phyloP scores from a whole-genome alignment of 2,329 filamentous ascomycete genomes.

The Blumeriella jaapii region DNA sequence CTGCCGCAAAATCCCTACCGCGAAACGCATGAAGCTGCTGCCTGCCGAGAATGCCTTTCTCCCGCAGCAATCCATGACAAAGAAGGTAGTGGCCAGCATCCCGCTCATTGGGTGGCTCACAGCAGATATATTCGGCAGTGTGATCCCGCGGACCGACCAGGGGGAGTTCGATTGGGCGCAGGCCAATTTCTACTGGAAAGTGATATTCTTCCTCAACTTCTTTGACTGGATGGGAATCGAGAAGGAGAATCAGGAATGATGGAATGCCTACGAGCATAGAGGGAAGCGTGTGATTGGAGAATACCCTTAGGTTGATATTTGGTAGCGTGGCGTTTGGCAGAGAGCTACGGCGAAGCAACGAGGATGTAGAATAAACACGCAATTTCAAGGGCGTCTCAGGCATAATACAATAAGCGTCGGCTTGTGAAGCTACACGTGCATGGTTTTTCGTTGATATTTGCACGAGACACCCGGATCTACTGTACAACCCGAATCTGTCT shows the following conservation, averaged over 20 bases:
- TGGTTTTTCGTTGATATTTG: too few species aligned
- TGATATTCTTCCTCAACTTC: slow-evolving; percentile 53
- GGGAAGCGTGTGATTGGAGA: not conserved
- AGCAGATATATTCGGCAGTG: slow-evolving; percentile 59
- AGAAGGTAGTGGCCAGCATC: slow-evolving; percentile 52
- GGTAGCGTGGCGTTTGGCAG: slow-evolving; percentile 10
- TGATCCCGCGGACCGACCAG: slow-evolving; percentile 59
- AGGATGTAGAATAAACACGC: too few species aligned
- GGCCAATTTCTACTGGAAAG: slow-evolving; percentile 56
- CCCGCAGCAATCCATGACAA: slow-evolving; percentile 53
- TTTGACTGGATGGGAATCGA: slow-evolving; percentile 35
- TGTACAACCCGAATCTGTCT: too few species aligned
- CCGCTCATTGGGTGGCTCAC: slow-evolving; percentile 64
- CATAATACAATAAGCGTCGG: too few species aligned
- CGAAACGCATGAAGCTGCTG: slow-evolving; percentile 51
- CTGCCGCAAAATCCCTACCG: slow-evolving; percentile 54
- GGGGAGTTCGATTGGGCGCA: slow-evolving; percentile 68
- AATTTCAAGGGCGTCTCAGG: too few species aligned
- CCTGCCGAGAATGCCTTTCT: slow-evolving; percentile 60
- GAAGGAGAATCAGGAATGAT: slow-evolving; percentile 21
- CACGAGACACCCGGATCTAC: too few species aligned
- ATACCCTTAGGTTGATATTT: slow-evolving; percentile 10
- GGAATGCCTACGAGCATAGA: not conserved
- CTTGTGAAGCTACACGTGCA: too few species aligned
- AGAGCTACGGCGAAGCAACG: not conserved